Conservation (phyloP, 345 rosid species). For the Crucihimalaya himalaica region DNA sequence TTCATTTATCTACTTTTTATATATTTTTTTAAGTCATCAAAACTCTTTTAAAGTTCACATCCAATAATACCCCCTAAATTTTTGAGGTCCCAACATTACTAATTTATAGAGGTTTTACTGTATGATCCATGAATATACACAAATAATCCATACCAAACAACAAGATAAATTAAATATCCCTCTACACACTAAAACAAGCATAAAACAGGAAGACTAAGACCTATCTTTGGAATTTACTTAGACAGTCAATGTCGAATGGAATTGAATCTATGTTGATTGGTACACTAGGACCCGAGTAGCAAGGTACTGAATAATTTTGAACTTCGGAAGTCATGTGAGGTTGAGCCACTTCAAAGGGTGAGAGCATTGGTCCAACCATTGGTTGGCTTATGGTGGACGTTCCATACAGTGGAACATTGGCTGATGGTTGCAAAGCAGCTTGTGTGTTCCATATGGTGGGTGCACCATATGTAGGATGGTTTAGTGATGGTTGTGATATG, state of each 20-base stretch:
- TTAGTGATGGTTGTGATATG: too few species aligned
- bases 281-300: constrained; percentile 58
- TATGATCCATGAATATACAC: neutral
- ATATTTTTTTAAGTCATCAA: too few species aligned
- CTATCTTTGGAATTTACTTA: constrained; percentile 48
- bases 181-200: neutral
- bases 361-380: constrained; percentile 60
- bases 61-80: too few species aligned
- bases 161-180: neutral
- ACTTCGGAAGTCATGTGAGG: constrained; percentile 60
- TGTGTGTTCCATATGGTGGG: too few species aligned
- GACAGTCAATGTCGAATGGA: constrained; percentile 60
- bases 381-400: constrained; percentile 64
- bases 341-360: constrained; percentile 63
- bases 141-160: neutral
- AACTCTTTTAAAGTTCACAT: too few species aligned
- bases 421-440: constrained; percentile 38
- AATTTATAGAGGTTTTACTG: too few species aligned
- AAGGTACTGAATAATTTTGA: constrained; percentile 48
- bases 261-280: constrained; percentile 61
- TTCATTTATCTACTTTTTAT: too few species aligned
- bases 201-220: neutral
- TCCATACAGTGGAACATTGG: constrained; percentile 48
- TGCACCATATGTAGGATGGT: too few species aligned
- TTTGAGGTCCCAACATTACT: too few species aligned